phyloP scores from a whole-genome alignment of 768 basidiomycete genomes.

The Amanita subjunquillea region DNA sequence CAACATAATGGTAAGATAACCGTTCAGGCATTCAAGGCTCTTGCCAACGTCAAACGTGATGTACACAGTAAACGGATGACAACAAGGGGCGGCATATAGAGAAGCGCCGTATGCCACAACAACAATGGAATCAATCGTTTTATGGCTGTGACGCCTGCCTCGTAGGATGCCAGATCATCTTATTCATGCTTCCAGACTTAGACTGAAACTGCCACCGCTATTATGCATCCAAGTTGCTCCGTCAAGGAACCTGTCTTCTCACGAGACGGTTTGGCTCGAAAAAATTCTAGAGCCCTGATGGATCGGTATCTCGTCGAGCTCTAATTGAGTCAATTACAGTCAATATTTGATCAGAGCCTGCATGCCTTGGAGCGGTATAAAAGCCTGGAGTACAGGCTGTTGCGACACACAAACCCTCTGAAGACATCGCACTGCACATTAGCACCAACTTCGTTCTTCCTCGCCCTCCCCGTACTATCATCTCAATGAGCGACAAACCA shows the following conservation, averaged over 20 bases:
- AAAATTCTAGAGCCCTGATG: no score
- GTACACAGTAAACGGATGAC: no score
- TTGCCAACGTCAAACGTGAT: no score
- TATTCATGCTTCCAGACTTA: background rate
- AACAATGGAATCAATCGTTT: no score
- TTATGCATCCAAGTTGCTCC: conserved; percentile 15
- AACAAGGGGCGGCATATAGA: no score
- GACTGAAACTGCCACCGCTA: conserved; percentile 26
- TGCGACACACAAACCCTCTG: background rate
- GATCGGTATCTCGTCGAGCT: background rate
- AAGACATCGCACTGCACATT: background rate
- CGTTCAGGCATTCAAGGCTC: no score
- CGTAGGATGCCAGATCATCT: no score
- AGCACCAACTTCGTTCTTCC: background rate
- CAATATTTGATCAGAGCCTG: background rate
- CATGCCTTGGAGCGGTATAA: background rate
- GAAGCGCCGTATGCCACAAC: no score
- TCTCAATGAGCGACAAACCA: conserved; percentile 30
- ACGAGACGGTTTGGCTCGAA: background rate
- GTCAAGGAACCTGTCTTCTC: conserved; percentile 14
- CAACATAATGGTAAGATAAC: no score
- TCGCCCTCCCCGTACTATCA: conserved; percentile 7
- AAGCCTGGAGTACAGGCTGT: background rate
- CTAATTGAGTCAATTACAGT: conserved; percentile 3
- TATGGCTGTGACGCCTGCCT: no score